Base-by-base conservation (phyloP, 176 grass and related monocot species). In the Rhynchospora tenuis region DNA sequence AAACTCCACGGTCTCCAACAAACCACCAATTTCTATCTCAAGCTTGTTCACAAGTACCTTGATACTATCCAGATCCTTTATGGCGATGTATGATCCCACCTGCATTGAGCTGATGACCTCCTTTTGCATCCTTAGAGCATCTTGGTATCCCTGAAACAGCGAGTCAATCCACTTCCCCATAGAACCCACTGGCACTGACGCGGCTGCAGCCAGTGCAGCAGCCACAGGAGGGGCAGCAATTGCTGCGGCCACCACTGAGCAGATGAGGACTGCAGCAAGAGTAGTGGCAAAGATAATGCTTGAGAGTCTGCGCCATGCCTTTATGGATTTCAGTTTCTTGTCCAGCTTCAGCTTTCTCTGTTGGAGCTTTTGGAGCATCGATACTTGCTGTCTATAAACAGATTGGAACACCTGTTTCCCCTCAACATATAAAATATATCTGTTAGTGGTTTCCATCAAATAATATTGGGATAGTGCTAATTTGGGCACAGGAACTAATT, bases 51-150 rank as follows among this genome's bases (percentile, higher is more conserved):
- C 90, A 33, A 98, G 90, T 27, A 93, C 87, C 23, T 78, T 86
- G 80, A 94, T 94, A 43, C 86, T 82, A 85, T 98, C 92, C 85
- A 98, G 76, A 80, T 98, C 95, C 75, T 93, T 91, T 83, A 94
- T 88, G 33, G 89, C 85, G 13, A 94, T 86, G 71, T 87, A 91
- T 0, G 92, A 91, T 3, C 95, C 90, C 19, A 92, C 84, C 78
- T 93, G 88, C 83, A 85, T 85, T 42, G 47, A 80, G 62, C 73
- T 84, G 11, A 88, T 67, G 69, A 88, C 50, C 9, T 84, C 86
- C 64, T 81, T 84, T 38, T 84, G 82, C 51, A 81, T 81, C 15
- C 68, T 44, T 16, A 88, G 8, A 9, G 82, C 82, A 27, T 88
- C 63, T 70, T 88, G 82, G 74, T 88, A 88, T 52, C 78, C 51